Base-by-base conservation (phyloP, 352 stramenopile species). In the Phytopythium mirpurense region DNA sequence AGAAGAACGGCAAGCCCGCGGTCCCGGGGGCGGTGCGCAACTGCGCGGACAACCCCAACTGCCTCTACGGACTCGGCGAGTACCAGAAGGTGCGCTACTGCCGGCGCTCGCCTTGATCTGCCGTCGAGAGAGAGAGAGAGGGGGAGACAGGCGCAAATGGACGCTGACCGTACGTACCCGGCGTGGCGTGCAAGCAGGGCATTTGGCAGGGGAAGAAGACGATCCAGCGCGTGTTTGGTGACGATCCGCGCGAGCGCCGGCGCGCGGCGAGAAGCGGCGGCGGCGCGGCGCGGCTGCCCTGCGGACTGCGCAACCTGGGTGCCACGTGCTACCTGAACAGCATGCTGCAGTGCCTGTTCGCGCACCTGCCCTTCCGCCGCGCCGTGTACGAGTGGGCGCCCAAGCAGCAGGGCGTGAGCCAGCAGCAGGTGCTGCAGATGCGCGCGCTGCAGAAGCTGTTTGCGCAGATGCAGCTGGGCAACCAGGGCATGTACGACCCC, bases 251-350 rank as follows among this genome's bases (percentile, higher is more conserved):
- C 35, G 75, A 83, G 15, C 65, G 77, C 3, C 16, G 65, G 36
- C 77, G 79, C 12, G 34, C 6, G 5, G 38, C n/a, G 18, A 27
- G 16, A n/a, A n/a, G n/a, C n/a, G 21, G 35, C 7, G 11, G 40
- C 21, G 35, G 42, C 1, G 15, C 16, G 27, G 31, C 24, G 6
- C 41, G 23, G 11, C 32, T 56, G 45, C 86, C 86, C 4, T 86
- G 70, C 18, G 83, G 85, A 23, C 71, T 95, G 64, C 75, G 83
- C 24, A 95, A 95, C 63, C 61, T 95, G 1, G 85, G 85, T 1
- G 85, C 85, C n/a, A 95, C 85, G 24, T 95, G 85, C 57, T 95
- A 95, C 59, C 53, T 95, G 31, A 93, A 92, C 65, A 93, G 83
- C 49, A 90, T 95, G 80, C 68, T 95, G 26, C 85, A 95, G 65